Conservation (phyloP, 2,329 filamentous ascomycete genomes). For the Colletotrichum camelliae region DNA sequence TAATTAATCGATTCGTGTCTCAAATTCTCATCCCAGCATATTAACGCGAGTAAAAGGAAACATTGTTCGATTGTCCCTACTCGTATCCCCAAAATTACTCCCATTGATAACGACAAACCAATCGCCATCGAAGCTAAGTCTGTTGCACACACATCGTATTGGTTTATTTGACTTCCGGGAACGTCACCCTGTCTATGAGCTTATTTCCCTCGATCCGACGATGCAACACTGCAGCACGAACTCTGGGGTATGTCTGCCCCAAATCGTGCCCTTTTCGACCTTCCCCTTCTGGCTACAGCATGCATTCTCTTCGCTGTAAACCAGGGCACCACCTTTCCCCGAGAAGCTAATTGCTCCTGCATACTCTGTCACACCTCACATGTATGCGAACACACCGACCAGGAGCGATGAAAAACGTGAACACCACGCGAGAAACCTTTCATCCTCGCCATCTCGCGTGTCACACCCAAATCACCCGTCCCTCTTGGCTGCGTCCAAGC, state of each 20-base stretch:
- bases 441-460: not conserved
- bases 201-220: not conserved
- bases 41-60: not conserved
- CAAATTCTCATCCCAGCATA: accelerated
- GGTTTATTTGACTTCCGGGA: not conserved
- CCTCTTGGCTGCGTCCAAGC: not conserved
- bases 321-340: not conserved
- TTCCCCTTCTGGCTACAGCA: not conserved
- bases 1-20: not conserved
- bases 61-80: not conserved
- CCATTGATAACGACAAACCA: not conserved
- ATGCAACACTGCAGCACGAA: not conserved
- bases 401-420: not conserved
- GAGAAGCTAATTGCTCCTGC: not conserved
- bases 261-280: not conserved
- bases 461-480: no score
- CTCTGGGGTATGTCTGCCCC: not conserved
- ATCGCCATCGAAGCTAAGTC: not conserved
- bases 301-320: not conserved
- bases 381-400: not conserved
- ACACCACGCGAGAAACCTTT: not conserved
- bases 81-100: not conserved
- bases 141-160: not conserved
- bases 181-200: not conserved
- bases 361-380: not conserved